phyloP scores from a whole-genome alignment of 169 alveolate genomes.

The Eimeria falciformis region DNA sequence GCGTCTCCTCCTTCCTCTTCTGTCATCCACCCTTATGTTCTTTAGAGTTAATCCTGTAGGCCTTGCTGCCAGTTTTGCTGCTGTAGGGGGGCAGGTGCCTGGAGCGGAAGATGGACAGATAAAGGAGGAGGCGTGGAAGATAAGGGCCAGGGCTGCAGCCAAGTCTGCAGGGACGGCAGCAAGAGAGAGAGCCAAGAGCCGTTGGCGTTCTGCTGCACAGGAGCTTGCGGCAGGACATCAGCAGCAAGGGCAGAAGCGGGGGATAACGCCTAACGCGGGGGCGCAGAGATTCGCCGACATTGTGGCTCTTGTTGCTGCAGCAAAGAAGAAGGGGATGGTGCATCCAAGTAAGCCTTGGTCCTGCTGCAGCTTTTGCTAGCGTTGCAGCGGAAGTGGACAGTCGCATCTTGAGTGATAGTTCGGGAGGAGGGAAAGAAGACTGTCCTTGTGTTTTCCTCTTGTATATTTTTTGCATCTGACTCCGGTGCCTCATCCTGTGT shows the following conservation, averaged over 20 bases:
- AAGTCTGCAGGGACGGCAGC: constrained; percentile 39
- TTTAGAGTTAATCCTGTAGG: no score
- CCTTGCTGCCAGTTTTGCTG: constrained; percentile 6
- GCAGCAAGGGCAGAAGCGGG: neutral
- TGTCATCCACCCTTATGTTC: neutral
- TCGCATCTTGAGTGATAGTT: no score
- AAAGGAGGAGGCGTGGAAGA: constrained; percentile 52
- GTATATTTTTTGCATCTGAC: no score
- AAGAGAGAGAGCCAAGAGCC: constrained; percentile 20
- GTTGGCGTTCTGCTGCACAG: neutral
- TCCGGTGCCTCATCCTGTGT: no score
- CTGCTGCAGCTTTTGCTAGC: no score
- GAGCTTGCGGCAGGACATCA: constrained; percentile 14
- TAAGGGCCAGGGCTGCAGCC: neutral
- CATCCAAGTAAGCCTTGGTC: no score
- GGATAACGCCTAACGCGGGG: neutral
- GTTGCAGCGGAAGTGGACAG: no score
- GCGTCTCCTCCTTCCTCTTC: neutral
- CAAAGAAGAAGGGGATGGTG: neutral
- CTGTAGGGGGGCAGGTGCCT: constrained; percentile 52
- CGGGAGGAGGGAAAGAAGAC: no score
- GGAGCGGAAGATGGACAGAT: constrained; percentile 11
- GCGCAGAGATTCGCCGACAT: constrained; percentile 44
- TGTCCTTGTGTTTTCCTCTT: no score
- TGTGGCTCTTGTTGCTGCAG: constrained; percentile 26